Evolutionary conservation across 768 basidiomycete genomes (phyloP), one percentile per base, ranked within the genome.

Genomic region (Suillus spraguei): DNA sequence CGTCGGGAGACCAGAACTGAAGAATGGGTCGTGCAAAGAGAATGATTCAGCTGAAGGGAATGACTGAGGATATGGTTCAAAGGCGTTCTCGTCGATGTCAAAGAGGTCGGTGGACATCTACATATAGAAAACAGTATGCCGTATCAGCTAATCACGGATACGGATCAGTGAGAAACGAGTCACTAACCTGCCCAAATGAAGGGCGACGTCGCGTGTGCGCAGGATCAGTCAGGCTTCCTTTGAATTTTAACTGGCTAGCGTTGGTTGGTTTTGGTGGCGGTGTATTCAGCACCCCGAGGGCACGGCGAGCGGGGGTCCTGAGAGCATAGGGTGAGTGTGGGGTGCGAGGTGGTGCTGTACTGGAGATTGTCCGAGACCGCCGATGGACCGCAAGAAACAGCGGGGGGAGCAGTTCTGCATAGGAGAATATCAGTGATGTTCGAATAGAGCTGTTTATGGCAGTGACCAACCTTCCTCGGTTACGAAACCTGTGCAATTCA

Each of bases 201-300:
- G 72, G 77, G 22, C 78, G 72, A 44, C 82, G 81, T 46, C 81
- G 79, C 2, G 77, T 77, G 59, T 77, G 84, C 10, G 88, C 84
- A 24, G 91, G 91, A 71, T 91, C 91, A 3, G 91, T 92, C 60
- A 87, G 76, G 68, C 87, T 85, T 59, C 91, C 90, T 67, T 90
- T 88, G 41, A 87, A 75, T 71, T 86, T 87, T 41, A 87, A 80
- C 70, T 85, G 83, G 65, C 74, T 80, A 10, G 80, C 74, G 61
- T 84, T 77, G n/a, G 80, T 76, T 54, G 83, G 79, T 68, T 88
- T 89, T 1, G 83, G 89, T n/a, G 89, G 88, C 62, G 89, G 89
- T 50, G 89, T 91, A 50, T 76, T 77, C 66, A 81, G 68, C 53
- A 73, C 70, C 39, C 72, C 77, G 46, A 79, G 71, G 32, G 82